Evolutionary conservation across 495 filamentous ascomycete genomes (phyloP).

Genomic region (Talaromyces adpressus): DNA sequence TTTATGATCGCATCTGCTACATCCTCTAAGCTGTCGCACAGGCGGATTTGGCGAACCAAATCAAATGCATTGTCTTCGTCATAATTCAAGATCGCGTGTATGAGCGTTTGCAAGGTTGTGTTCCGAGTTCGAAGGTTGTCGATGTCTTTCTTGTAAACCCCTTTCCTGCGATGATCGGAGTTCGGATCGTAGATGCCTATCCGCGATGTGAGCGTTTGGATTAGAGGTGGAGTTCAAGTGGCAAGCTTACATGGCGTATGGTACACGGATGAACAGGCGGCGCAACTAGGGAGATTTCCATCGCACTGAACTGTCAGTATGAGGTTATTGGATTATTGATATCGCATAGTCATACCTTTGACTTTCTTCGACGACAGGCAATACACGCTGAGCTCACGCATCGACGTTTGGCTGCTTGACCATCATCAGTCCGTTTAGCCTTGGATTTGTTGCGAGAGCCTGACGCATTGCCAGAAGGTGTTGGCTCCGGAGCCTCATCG

Average conservation of each 20-base stretch:
- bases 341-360: conserved; percentile 49
- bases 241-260: conserved; percentile 54
- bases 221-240: not conserved
- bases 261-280: conserved; percentile 92
- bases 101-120: conserved; percentile 81
- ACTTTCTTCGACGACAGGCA: conserved; percentile 83
- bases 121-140: conserved; percentile 82
- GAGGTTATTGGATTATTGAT: not conserved
- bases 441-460: conserved; percentile 13
- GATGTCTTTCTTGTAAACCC: conserved; percentile 92
- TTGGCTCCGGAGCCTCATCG: not conserved
- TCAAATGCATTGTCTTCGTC: conserved; percentile 77
- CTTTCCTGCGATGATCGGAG: conserved; percentile 91
- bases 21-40: conserved; percentile 83
- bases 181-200: conserved; percentile 84
- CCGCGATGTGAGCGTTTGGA: conserved; percentile 9
- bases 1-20: conserved; percentile 75
- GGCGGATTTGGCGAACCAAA: conserved; percentile 79
- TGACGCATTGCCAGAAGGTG: not conserved
- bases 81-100: conserved; percentile 85
- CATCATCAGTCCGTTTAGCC: conserved; percentile 26
- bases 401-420: conserved; percentile 57
- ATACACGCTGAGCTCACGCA: conserved; percentile 94
- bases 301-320: conserved; percentile 56
- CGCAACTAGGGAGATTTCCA: conserved; percentile 85